phyloP scores from a whole-genome alignment of 2,329 filamentous ascomycete genomes.

The Fusarium marasasianum region DNA sequence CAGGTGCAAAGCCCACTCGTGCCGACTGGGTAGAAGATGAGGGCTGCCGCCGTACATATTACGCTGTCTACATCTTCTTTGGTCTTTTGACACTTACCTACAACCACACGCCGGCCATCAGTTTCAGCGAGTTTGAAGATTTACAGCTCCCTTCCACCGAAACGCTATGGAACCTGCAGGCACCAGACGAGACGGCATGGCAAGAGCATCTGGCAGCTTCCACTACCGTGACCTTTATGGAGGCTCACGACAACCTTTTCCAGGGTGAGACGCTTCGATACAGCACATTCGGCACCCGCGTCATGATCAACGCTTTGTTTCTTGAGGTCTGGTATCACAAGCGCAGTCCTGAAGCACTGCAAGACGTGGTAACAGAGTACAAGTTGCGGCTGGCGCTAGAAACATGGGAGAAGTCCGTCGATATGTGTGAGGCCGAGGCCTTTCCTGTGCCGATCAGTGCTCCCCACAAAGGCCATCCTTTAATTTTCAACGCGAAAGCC shows the following conservation, averaged over 20 bases:
- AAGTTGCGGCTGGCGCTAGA: constrained; percentile 94
- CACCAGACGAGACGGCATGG: constrained; percentile 83
- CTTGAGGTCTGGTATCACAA: constrained; percentile 99
- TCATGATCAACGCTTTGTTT: constrained; percentile 99
- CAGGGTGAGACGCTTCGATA: constrained; percentile 91
- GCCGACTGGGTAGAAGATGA: constrained; percentile 97
- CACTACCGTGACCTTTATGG: constrained; percentile 84
- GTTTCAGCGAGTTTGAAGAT: constrained; percentile 97
- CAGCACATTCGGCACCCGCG: constrained; percentile 94
- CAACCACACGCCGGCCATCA: constrained; percentile 97
- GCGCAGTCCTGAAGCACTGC: constrained; percentile 94
- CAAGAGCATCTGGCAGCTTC: constrained; percentile 77
- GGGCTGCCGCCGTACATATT: constrained; percentile 95
- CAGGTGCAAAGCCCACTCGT: constrained; percentile 77
- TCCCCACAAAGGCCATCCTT: constrained; percentile 92
- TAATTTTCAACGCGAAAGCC: constrained; percentile 98
- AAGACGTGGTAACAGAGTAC: constrained; percentile 98
- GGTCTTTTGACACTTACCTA: constrained; percentile 93
- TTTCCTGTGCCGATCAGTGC: constrained; percentile 90
- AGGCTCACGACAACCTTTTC: constrained; percentile 94
- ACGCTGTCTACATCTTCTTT: constrained; percentile 99
- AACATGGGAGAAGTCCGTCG: constrained; percentile 98
- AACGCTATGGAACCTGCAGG: constrained; percentile 89
- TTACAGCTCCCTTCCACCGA: constrained; percentile 93
- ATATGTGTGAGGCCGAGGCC: constrained; percentile 90